These are phyloP conservation scores for Chaetoscypha palmicola DNA, from an alignment of 2,329 filamentous ascomycete species.

Conservation along the genomic window DNA sequence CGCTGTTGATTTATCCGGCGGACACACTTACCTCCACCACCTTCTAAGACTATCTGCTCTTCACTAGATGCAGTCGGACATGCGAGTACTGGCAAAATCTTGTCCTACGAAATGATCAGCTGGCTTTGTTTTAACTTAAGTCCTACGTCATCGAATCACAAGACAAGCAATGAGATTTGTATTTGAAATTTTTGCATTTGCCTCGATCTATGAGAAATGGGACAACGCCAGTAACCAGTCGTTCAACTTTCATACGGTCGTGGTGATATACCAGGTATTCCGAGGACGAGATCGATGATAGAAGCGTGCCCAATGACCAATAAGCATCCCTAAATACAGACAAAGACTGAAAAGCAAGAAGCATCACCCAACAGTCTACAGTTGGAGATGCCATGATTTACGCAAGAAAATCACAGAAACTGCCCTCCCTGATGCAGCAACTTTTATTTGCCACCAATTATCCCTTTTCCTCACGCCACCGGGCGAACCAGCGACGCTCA, in stretches of 20 bases:
- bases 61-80: too few relatives aligned
- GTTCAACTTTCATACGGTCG: conserved; percentile 17
- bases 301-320: conserved; percentile 23
- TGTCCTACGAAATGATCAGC: neutral
- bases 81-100: neutral
- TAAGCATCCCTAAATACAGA: conserved; percentile 29
- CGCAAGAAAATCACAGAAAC: conserved; percentile 24
- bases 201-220: conserved; percentile 25
- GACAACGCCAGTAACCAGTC: conserved; percentile 19
- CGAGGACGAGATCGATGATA: conserved; percentile 22
- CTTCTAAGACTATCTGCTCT: too few relatives aligned
- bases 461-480: conserved; percentile 28
- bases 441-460: conserved; percentile 30
- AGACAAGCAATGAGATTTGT: neutral
- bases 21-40: too few relatives aligned
- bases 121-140: neutral
- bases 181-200: conserved; percentile 21
- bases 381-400: conserved; percentile 26
- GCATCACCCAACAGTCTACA: conserved; percentile 30
- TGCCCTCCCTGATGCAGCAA: conserved; percentile 26
- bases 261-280: conserved; percentile 14
- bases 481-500: conserved; percentile 33
- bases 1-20: too few relatives aligned
- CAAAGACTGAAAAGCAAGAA: conserved; percentile 25
- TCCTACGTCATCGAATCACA: neutral